These are phyloP conservation scores for Ramalina peruviana DNA, from an alignment of 495 filamentous ascomycete species.

Conservation along the genomic window DNA sequence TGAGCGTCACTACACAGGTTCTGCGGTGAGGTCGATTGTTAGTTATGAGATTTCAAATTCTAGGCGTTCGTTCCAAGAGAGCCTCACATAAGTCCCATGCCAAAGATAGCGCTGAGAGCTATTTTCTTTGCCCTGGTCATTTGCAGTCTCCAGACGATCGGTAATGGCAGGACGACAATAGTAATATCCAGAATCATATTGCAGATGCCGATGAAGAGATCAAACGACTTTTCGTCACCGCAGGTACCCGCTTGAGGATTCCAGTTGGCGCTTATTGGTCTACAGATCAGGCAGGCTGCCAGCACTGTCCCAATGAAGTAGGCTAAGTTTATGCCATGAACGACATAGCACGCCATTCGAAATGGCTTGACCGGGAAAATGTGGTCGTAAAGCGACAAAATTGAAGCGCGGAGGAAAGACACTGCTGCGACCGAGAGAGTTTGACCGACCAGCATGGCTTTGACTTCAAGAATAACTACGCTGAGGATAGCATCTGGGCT, in stretches of 20 bases:
- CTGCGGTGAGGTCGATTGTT: background rate
- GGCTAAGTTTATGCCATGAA: constrained; percentile 10
- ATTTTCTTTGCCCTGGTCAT: constrained; percentile 24
- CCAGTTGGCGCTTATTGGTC: constrained; percentile 22
- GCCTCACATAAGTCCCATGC: constrained; percentile 11
- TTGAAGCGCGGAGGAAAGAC: constrained; percentile 24
- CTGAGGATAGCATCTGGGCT: background rate
- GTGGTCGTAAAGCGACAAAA: constrained; percentile 31
- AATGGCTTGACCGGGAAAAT: constrained; percentile 23
- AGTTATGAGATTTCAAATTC: background rate
- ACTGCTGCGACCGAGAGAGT: constrained; percentile 17
- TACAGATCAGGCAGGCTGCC: constrained; percentile 22
- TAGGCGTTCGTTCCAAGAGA: background rate
- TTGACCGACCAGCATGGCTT: constrained; percentile 9
- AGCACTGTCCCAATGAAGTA: constrained; percentile 14
- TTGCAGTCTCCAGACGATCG: constrained; percentile 28
- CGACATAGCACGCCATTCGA: constrained; percentile 21
- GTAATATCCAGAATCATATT: constrained; percentile 24
- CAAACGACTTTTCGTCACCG: constrained; percentile 19
- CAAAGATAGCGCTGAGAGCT: constrained; percentile 13
- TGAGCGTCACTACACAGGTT: constrained; percentile 9
- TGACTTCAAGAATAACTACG: constrained; percentile 1
- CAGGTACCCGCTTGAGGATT: constrained; percentile 17
- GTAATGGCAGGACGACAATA: constrained; percentile 31
- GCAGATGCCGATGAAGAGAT: constrained; percentile 19